Conservation (phyloP, 1,284 basidiomycete genomes). For the Microbotryum intermedium region DNA sequence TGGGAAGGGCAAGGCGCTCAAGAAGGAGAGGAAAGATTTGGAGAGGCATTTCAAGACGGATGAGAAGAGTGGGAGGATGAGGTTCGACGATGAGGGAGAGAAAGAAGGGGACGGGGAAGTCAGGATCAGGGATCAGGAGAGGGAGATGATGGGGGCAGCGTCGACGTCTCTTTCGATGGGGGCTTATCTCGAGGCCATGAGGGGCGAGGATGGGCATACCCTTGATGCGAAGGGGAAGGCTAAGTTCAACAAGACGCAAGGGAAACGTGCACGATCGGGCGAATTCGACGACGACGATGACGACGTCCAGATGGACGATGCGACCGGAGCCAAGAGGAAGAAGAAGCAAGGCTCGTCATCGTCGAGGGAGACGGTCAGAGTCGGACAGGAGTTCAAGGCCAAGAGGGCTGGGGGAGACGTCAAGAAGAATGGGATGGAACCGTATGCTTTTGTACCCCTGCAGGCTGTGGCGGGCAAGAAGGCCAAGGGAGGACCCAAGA, state of each 20-base stretch:
- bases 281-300: slow-evolving; percentile 49
- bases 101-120: slow-evolving; percentile 10
- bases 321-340: slow-evolving; percentile 43
- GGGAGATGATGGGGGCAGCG: slow-evolving; percentile 41
- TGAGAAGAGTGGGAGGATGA: slow-evolving; percentile 74
- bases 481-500: slow-evolving; percentile 14
- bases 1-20: slow-evolving; percentile 34
- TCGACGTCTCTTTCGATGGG: slow-evolving; percentile 29
- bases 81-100: slow-evolving; percentile 56
- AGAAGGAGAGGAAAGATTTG: slow-evolving; percentile 50
- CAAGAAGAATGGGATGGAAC: slow-evolving; percentile 72
- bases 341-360: slow-evolving; percentile 46
- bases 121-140: slow-evolving; percentile 43
- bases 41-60: slow-evolving; percentile 72
- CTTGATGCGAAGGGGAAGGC: slow-evolving; percentile 73
- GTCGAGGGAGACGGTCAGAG: slow-evolving; percentile 47
- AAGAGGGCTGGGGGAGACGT: slow-evolving; percentile 82
- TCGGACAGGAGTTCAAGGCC: slow-evolving; percentile 72
- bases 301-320: slow-evolving; percentile 50
- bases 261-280: slow-evolving; percentile 70
- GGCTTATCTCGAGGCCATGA: slow-evolving; percentile 74
- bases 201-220: slow-evolving; percentile 78
- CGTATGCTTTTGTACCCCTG: slow-evolving; percentile 79
- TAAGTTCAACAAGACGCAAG: slow-evolving; percentile 89
- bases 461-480: slow-evolving; percentile 29